Evolutionary conservation across 2,329 filamentous ascomycete genomes (phyloP), one percentile per base, ranked within the genome.

Genomic region (Pseudonectria foliicola): DNA sequence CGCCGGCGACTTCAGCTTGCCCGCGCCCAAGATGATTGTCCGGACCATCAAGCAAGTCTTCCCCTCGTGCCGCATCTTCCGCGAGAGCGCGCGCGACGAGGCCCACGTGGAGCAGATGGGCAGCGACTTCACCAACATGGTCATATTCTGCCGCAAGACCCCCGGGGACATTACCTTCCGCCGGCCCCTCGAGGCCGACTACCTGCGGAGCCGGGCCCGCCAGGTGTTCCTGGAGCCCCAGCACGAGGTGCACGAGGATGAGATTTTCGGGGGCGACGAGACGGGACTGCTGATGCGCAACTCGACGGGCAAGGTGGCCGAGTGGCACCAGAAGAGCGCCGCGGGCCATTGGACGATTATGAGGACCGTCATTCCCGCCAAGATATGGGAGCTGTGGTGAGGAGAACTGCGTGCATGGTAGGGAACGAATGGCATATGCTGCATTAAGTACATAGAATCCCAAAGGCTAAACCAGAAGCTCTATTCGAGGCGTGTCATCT

Each of bases 301-400:
- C 34, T 75, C 82, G 43, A 85, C 82, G 15, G 68, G 67, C 6
- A 71, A 77, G 50, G 67, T 95, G 52, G 72, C 73, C 36, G 71
- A 73, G 55, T 86, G 77, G 68, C 88, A 95, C 55, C 71, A 78
- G 52, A 68, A 76, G 52, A 86, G 84, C 50, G 89, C 89, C 0
- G 56, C 84, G 34, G 84, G 84, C 8, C 92, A 98, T 63, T 98
- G 92, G 92, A 67, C 65, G 28, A 82, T 98, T 30, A 98, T 98
- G 88, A 77, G 92, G 53, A 76, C 67, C 1, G 88, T 95, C 3
- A 48, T 96, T 43, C 88, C 89, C 1, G 68, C 68, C 37, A 64
- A 65, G 10, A 75, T 96, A 16, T 98, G 92, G 92, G 83, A 94
- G 64, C 74, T 77, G 52, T 96, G 87, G 86, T 95, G 61, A 73